A percentile compares a stretch with the other conserved stretches of the same genome.
These are phyloP conservation scores for Meira nashicola DNA, from an alignment of 1,284 basidiomycete genomes.

Conservation along the genomic window DNA sequence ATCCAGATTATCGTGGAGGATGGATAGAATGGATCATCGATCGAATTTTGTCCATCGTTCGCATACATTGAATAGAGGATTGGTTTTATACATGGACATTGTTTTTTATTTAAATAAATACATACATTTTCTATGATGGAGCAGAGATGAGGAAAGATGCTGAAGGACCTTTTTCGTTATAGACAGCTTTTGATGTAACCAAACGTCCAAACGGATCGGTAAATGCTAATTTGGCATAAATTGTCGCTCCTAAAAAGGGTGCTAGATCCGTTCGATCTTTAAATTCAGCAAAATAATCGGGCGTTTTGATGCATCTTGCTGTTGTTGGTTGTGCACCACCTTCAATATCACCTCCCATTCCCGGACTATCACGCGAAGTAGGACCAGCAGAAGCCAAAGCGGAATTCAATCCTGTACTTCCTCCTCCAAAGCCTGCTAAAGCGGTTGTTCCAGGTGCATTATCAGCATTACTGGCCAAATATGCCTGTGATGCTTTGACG, in stretches of 20 bases:
- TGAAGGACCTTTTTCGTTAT: constrained; percentile 46
- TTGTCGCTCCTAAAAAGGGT: constrained; percentile 47
- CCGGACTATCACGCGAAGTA: constrained; percentile 7
- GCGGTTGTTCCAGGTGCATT: background rate
- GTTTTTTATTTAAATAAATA: no score
- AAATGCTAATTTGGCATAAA: constrained; percentile 48
- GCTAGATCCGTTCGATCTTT: constrained; percentile 50
- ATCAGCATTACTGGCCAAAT: background rate
- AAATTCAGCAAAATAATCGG: constrained; percentile 51
- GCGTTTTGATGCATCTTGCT: constrained; percentile 41
- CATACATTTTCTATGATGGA: background rate
- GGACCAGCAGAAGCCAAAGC: background rate
- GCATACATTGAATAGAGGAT: background rate
- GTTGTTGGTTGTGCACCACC: constrained; percentile 29
- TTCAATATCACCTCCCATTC: background rate
- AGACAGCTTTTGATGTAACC: constrained; percentile 46
- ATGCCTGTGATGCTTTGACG: constrained; percentile 26
- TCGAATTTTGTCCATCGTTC: background rate
- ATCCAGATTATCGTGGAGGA: background rate
- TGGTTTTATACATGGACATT: background rate
- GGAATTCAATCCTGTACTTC: no score
- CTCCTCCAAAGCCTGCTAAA: background rate
- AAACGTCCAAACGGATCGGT: constrained; percentile 39
- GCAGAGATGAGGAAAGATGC: constrained; percentile 20
- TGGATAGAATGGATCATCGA: background rate